Base-by-base conservation (phyloP, 371 early-diverging fungal species). In the Mortierella polycephala region DNA sequence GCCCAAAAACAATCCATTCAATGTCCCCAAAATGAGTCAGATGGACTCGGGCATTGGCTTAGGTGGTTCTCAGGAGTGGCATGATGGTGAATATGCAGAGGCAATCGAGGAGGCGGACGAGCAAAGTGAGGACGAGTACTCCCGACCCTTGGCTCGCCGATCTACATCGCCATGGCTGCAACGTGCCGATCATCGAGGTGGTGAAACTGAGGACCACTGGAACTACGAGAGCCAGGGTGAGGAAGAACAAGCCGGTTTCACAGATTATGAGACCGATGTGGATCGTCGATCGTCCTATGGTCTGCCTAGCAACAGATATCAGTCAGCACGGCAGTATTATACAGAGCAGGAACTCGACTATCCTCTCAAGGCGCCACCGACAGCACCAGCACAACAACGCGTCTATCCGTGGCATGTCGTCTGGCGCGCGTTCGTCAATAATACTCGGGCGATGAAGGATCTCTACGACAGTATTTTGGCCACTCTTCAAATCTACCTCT, bases 361-460 rank as follows among this genome's bases (percentile, higher is more conserved):
- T 21, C 16, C 20, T 8, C 20, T 44, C 0, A 13, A 20, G n/a
- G 13, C 21, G 2, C 49, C 30, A 42, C 39, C 46, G 4, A n/a
- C 54, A 20, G 52, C 20, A 9, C 62, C 39, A 14, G 39, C 5
- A 30, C 13, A 20, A 1, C 47, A n/a, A n/a, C 66, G 65, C 7
- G 55, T 75, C 13, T 75, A 75, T 40, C 75, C 75, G 7, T 75
- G 75, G 75, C 75, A 75, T 44, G 75, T 75, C 12, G 21, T 75
- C 13, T 47, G 64, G 51, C 50, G 63, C 12, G 39, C 30, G 52
- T 2, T 67, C 11, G 42, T 30, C 12, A 39, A 52, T 23, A 58
- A 57, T 20, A 21, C 46, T 14, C 59, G 52, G 14, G 46, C 53
- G 16, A 2, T 57, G 16, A 16, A 42, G 14, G 60, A 46, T 7